Conservation (phyloP, 192 early-diverging fungal species). For the Coemansia sp. region DNA sequence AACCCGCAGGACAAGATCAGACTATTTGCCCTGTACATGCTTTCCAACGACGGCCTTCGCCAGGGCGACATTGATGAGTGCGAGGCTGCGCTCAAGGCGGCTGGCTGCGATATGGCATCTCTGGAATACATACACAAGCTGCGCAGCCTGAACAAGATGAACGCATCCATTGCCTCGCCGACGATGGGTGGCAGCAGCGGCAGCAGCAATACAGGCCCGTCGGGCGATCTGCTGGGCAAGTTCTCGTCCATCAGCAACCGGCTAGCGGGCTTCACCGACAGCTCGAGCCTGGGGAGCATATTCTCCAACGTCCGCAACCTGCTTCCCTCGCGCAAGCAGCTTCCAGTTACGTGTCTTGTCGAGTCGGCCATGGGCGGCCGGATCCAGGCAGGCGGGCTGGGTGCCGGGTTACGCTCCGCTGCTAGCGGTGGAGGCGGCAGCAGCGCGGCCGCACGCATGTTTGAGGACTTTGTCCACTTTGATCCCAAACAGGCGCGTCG, state of each 20-base stretch:
- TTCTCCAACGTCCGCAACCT: slow-evolving; percentile 93
- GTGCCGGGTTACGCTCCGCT: slow-evolving; percentile 5
- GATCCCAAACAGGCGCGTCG: slow-evolving; percentile 77
- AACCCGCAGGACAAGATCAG: slow-evolving; percentile 85
- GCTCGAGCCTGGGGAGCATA: slow-evolving; percentile 69
- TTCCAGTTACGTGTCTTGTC: slow-evolving; percentile 81
- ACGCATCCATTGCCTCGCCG: slow-evolving; percentile 21
- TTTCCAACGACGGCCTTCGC: slow-evolving; percentile 67
- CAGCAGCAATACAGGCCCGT: slow-evolving; percentile 4
- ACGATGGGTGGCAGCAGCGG: slow-evolving; percentile 2
- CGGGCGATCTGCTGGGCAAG: slow-evolving; percentile 53
- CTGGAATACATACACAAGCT: slow-evolving; percentile 83
- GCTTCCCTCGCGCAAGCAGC: slow-evolving; percentile 84
- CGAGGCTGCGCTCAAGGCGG: slow-evolving; percentile 71
- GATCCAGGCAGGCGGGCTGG: slow-evolving; percentile 31
- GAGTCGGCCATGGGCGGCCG: slow-evolving; percentile 78
- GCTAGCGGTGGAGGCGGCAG: slow-evolving; percentile 4
- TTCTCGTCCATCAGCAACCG: slow-evolving; percentile 69
- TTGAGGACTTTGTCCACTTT: slow-evolving; percentile 86
- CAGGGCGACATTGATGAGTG: slow-evolving; percentile 84
- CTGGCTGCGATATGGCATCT: slow-evolving; percentile 72
- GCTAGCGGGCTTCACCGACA: slow-evolving; percentile 71
- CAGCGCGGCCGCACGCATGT: slow-evolving; percentile 15
- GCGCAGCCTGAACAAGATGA: slow-evolving; percentile 41
- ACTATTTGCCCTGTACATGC: slow-evolving; percentile 83